Base-by-base conservation (phyloP, 495 filamentous ascomycete genomes). In the Hypoxylon cercidicola region DNA sequence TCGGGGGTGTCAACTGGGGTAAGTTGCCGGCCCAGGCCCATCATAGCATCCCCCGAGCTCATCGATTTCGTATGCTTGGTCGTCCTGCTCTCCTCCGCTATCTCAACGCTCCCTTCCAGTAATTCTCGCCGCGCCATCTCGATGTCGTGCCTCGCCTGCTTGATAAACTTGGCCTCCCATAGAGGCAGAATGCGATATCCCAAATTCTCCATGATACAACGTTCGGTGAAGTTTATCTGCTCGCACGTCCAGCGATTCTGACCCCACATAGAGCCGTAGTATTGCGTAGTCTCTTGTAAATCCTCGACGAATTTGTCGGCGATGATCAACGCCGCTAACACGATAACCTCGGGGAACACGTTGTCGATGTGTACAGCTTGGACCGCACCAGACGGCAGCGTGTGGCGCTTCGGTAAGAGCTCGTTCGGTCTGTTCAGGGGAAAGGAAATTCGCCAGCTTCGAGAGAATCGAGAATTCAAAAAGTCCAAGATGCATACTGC, bases 401-500 rank as follows among this genome's bases (percentile, higher is more conserved):
- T 81, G 72, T 82, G 79, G 25, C 79, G 78, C 62, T 82, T 82
- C 20, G 63, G 59, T 15, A 48, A 34, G 28, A 59, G 35, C 23
- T 72, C 69, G 47, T 34, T 54, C 23, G 40, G 50, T 23, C 51
- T 66, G 28, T 40, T 48, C 15, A 84, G 64, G 5, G 84, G 83
- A 57, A 79, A 84, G 3, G 75, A 70, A 32, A 82, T 72, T 39
- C 84, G 73, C 82, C 82, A 86, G 20, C 74, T 75, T 34, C 80
- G 77, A 44, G 84, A 82, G 67, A 86, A 86, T 67, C 77, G 77
- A 35, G 81, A 79, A 70, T 77, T 78, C 57, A 86, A 74, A n/a
- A 79, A 82, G 62, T 86, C 84, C 44, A 86, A 72, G 23, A 86
- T 80, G 69, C 79, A 82, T 50, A 82, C 81, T 13, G 81, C 84